Percentiles rank a stretch among this genome's conserved stretches.
These are phyloP conservation scores for Nicotiana paniculata DNA, from an alignment of 257 asterid species.

Conservation along the genomic window DNA sequence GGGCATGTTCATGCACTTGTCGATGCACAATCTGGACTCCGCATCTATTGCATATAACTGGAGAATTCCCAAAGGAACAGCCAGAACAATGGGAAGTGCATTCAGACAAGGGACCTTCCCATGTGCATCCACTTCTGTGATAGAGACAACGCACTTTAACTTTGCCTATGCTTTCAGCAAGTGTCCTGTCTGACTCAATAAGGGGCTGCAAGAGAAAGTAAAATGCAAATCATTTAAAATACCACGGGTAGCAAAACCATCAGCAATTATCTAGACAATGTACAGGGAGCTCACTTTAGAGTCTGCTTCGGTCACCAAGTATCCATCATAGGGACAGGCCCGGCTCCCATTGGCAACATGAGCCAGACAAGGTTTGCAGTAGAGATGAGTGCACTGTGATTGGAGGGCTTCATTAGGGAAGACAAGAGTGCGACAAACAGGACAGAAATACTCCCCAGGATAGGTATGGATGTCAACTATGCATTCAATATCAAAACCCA, in stretches of 20 bases:
- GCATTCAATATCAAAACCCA: constrained; percentile 96
- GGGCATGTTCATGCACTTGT: constrained; percentile 96
- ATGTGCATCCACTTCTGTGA: constrained; percentile 86
- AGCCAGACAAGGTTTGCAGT: constrained; percentile 85
- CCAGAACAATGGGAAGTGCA: constrained; percentile 66
- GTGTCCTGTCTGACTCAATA: constrained; percentile 54
- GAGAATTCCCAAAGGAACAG: constrained; percentile 77
- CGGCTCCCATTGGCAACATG: constrained; percentile 65
- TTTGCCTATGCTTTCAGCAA: constrained; percentile 74
- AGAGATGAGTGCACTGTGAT: constrained; percentile 85
- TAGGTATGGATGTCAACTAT: constrained; percentile 67
- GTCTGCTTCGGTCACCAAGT: constrained; percentile 74
- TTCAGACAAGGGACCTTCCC: constrained; percentile 83
- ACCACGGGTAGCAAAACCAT: constrained; percentile 6
- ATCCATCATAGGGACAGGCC: constrained; percentile 97
- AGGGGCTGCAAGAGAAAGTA: constrained; percentile 55
- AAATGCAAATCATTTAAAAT: constrained; percentile 17
- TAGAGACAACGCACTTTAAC: constrained; percentile 79
- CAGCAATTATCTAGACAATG: neutral
- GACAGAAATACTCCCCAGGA: constrained; percentile 94
- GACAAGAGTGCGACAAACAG: constrained; percentile 91
- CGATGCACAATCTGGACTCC: constrained; percentile 85
- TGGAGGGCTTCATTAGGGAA: constrained; percentile 86
- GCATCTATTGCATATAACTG: constrained; percentile 86
- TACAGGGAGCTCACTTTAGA: constrained; percentile 55